phyloP scores from a whole-genome alignment of 352 stramenopile genomes.

The Pythium monospermum region DNA sequence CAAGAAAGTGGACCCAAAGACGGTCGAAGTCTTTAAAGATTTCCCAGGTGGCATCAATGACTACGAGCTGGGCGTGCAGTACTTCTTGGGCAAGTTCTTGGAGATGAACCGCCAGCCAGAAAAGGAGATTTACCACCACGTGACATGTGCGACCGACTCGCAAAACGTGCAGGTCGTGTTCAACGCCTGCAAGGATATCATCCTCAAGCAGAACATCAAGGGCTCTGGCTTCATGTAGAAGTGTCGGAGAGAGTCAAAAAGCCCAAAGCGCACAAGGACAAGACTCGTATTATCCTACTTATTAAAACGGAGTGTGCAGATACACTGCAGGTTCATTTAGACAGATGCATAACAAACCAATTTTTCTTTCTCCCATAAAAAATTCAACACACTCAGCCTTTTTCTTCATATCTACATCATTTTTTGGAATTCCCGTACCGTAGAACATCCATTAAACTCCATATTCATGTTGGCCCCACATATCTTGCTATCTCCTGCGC shows the following conservation, averaged over 20 bases:
- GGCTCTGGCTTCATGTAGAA: slow-evolving; percentile 86
- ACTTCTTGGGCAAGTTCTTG: slow-evolving; percentile 94
- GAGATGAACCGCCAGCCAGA: slow-evolving; percentile 91
- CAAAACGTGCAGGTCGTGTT: slow-evolving; percentile 96
- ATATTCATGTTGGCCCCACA: too few relatives aligned
- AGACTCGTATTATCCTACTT: slow-evolving; percentile 14
- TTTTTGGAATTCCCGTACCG: too few relatives aligned
- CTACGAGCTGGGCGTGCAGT: slow-evolving; percentile 85
- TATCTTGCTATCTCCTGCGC: not conserved
- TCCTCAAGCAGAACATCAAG: slow-evolving; percentile 93
- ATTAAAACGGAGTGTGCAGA: slow-evolving; percentile 21
- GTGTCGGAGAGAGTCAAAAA: not conserved
- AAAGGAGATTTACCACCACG: slow-evolving; percentile 93
- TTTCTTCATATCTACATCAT: not conserved
- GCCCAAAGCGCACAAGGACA: not conserved
- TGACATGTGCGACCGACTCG: slow-evolving; percentile 96
- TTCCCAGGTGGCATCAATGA: slow-evolving; percentile 81
- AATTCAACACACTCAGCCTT: not conserved
- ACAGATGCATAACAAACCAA: slow-evolving; percentile 15
- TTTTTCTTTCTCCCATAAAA: not conserved
- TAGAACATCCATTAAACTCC: not conserved
- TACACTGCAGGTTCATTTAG: slow-evolving; percentile 13
- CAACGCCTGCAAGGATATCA: slow-evolving; percentile 95
- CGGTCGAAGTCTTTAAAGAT: slow-evolving; percentile 87
- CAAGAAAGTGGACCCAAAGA: slow-evolving; percentile 90